phyloP scores from a whole-genome alignment of 495 filamentous ascomycete genomes.

The Neurospora sp. region DNA sequence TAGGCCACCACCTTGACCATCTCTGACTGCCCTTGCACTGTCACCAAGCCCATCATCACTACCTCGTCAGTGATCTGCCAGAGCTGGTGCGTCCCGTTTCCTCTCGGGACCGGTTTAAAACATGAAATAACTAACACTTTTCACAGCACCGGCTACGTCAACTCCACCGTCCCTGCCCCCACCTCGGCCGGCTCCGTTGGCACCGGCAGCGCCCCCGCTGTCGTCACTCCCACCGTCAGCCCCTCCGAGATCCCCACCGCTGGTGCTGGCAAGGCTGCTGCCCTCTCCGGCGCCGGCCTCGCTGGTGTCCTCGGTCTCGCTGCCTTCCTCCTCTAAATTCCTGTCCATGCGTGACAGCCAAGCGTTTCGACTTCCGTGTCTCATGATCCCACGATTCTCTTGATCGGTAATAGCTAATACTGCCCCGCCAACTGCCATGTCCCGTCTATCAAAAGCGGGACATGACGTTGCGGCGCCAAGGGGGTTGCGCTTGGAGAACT shows the following conservation, averaged over 20 bases:
- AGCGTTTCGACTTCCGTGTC: constrained; percentile 16
- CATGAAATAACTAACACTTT: constrained; percentile 18
- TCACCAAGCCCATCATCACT: constrained; percentile 58
- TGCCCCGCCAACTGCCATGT: not conserved
- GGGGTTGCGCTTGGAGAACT: not conserved
- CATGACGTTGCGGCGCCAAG: not conserved
- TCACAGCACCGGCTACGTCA: constrained; percentile 21
- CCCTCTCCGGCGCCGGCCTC: constrained; percentile 58
- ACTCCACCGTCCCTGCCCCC: constrained; percentile 19
- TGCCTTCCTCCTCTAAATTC: constrained; percentile 65
- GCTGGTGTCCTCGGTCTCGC: constrained; percentile 65
- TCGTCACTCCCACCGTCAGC: constrained; percentile 23
- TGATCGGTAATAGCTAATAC: constrained; percentile 27
- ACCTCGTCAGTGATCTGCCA: constrained; percentile 54
- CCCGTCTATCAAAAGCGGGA: too few relatives aligned
- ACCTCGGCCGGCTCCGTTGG: constrained; percentile 21
- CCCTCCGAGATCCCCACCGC: constrained; percentile 36
- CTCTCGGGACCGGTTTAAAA: constrained; percentile 13
- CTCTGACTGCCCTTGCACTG: constrained; percentile 67
- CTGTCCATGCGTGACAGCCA: not conserved
- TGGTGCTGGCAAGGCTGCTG: constrained; percentile 55
- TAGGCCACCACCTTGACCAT: constrained; percentile 71
- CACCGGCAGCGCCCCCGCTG: constrained; percentile 25
- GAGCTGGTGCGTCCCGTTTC: constrained; percentile 44
- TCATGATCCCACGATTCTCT: constrained; percentile 24